phyloP scores from a whole-genome alignment of 768 basidiomycete species.

The Zangia roseola region DNA sequence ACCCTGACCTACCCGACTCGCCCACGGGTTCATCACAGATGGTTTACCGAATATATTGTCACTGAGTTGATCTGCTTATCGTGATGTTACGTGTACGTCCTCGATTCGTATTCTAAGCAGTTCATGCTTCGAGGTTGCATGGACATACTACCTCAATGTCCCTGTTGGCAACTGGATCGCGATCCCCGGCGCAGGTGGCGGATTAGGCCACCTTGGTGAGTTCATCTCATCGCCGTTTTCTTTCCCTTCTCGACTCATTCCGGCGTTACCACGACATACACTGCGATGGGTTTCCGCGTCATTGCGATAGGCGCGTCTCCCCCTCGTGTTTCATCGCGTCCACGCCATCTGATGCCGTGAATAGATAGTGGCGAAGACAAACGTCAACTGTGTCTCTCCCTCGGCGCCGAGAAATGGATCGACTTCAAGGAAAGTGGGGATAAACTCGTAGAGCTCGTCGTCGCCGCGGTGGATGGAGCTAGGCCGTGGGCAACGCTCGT shows the following conservation, averaged over 20 bases:
- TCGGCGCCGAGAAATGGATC: slow-evolving; percentile 44
- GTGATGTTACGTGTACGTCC: too few relatives aligned
- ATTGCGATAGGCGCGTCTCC: slow-evolving; percentile 38
- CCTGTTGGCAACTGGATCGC: slow-evolving; percentile 39
- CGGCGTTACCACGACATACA: background rate
- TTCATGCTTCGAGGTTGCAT: slow-evolving; percentile 27
- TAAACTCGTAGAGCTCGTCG: slow-evolving; percentile 36
- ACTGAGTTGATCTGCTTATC: slow-evolving; percentile 8
- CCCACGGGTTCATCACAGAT: slow-evolving; percentile 40
- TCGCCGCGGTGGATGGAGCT: slow-evolving; percentile 37
- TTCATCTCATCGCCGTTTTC: background rate
- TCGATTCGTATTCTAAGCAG: background rate
- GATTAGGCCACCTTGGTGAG: slow-evolving; percentile 47
- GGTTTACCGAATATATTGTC: slow-evolving; percentile 44
- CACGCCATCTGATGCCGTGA: too few relatives aligned
- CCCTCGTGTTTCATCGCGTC: background rate
- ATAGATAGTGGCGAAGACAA: slow-evolving; percentile 45
- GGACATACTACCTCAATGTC: slow-evolving; percentile 32
- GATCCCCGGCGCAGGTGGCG: slow-evolving; percentile 38
- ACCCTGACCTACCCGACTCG: slow-evolving; percentile 2
- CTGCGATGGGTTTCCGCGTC: slow-evolving; percentile 41
- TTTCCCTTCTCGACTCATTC: background rate
- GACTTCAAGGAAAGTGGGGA: slow-evolving; percentile 46
- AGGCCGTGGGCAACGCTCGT: slow-evolving; percentile 42
- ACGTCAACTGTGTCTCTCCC: slow-evolving; percentile 32